Base-by-base conservation (phyloP, 2,329 filamentous ascomycete genomes). In the Alternaria triticina region DNA sequence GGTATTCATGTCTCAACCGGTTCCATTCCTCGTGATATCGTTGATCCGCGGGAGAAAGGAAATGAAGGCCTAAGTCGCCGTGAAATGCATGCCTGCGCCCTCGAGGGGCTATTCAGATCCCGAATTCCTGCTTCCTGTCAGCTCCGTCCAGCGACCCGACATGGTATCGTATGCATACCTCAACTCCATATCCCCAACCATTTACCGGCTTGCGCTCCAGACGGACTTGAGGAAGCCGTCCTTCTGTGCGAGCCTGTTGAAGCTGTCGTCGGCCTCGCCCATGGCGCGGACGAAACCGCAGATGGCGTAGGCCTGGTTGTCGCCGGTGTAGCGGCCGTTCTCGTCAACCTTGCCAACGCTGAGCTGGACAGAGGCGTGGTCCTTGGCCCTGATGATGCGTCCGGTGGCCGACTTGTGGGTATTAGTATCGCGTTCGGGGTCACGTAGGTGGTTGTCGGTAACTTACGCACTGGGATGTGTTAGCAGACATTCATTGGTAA, bases 311-410 rank as follows among this genome's bases (percentile, higher is more conserved):
- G 93, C 90, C 86, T 97, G 92, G 90, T 94, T 97, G 88, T 97
- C 96, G 85, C 95, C 94, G 76, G 93, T 93, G 86, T 94, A 94
- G 79, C 94, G 93, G 83, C 96, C 96, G 87, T 94, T 96, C 91
- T 99, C 96, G 85, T 98, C 95, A 79, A 99, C 96, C 88, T 97
- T 98, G 85, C 91, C 95, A 82, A 99, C 88, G 79, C 91, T 93
- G 85, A 99, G 93, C 86, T 99, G 96, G 79, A 98, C 96, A 70
- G 93, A 97, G 79, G 93, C 95, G 89, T 99, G 96, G 87, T 99
- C 96, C 88, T 98, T 97, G 88, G 96, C 94, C 89, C 97, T 97
- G 91, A 99, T 98, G 89, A 98, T 97, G 87, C 96, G 93, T 93
- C 97, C 71, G 62, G 72, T 74, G 58, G 71, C 72, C 56, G 70